A percentile compares a stretch with the other conserved stretches of the same genome.
These are phyloP conservation scores for Neospermospora avenae DNA, from an alignment of 2,329 filamentous ascomycete genomes.

Conservation along the genomic window DNA sequence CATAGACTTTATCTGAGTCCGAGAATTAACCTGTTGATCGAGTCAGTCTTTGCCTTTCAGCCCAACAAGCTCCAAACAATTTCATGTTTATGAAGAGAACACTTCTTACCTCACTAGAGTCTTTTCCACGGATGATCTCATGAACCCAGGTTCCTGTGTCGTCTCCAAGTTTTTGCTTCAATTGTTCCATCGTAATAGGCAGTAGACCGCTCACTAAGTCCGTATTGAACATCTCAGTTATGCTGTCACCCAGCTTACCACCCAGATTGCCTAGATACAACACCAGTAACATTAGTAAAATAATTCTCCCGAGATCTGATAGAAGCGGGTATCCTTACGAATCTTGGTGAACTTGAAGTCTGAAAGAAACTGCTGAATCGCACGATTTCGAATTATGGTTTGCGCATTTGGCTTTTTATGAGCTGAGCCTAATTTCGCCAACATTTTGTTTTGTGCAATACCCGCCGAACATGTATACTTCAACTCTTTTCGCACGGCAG, in stretches of 20 bases:
- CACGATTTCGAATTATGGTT: conserved; percentile 87
- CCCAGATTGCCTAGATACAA: conserved; percentile 67
- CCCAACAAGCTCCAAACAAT: neutral
- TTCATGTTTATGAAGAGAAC: neutral
- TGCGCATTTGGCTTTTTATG: conserved; percentile 94
- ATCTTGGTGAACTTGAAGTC: conserved; percentile 94
- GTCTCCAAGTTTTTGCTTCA: conserved; percentile 75
- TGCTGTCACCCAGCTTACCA: conserved; percentile 87
- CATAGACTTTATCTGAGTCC: conserved; percentile 97
- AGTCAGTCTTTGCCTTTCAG: neutral
- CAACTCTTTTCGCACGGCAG: conserved; percentile 63
- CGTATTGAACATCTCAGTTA: conserved; percentile 76
- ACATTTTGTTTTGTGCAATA: conserved; percentile 86
- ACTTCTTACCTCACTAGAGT: conserved; percentile 61
- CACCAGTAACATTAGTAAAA: neutral
- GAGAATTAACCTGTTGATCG: conserved; percentile 61
- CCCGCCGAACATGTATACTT: conserved; percentile 92
- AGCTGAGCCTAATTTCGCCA: conserved; percentile 88
- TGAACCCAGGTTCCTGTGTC: conserved; percentile 86
- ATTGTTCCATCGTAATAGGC: conserved; percentile 66
- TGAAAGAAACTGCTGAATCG: conserved; percentile 72
- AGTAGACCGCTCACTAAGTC: conserved; percentile 76
- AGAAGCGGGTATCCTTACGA: conserved; percentile 26
- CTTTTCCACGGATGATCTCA: conserved; percentile 78
- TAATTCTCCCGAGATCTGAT: neutral